phyloP scores from a whole-genome alignment of 768 basidiomycete species.

The Ramaria sp. region DNA sequence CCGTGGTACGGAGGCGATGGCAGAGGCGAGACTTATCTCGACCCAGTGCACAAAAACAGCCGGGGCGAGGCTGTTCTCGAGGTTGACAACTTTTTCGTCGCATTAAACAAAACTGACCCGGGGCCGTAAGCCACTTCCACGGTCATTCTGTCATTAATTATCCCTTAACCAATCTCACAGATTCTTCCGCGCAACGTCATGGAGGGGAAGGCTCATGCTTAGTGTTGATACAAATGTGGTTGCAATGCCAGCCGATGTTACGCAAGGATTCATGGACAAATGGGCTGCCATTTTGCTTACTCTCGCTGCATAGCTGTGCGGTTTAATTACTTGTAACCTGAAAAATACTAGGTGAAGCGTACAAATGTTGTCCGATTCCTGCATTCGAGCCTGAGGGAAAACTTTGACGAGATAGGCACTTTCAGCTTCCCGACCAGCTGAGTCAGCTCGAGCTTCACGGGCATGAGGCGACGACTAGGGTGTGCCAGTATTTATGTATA shows the following conservation, averaged over 20 bases:
- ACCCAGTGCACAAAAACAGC: neutral
- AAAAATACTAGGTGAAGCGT: no score
- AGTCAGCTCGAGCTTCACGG: no score
- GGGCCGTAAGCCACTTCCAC: neutral
- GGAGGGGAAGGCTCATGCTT: neutral
- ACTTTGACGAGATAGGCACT: no score
- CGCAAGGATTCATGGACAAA: neutral
- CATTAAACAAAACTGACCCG: neutral
- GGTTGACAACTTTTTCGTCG: neutral
- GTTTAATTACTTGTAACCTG: no score
- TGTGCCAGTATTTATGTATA: no score
- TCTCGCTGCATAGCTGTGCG: no score
- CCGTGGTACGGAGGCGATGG: conserved; percentile 1
- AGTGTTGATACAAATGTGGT: neutral
- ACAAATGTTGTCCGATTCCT: no score
- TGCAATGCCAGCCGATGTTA: neutral
- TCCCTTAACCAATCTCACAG: neutral
- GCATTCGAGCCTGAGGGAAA: no score
- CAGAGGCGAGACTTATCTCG: neutral
- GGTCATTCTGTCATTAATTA: neutral
- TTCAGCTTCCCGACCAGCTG: no score
- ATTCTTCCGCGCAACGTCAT: neutral
- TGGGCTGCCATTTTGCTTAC: neutral
- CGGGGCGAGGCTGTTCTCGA: neutral
- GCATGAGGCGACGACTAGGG: no score